Evolutionary conservation across 2,329 filamentous ascomycete genomes (phyloP).

Genomic region (Colletotrichum musae): DNA sequence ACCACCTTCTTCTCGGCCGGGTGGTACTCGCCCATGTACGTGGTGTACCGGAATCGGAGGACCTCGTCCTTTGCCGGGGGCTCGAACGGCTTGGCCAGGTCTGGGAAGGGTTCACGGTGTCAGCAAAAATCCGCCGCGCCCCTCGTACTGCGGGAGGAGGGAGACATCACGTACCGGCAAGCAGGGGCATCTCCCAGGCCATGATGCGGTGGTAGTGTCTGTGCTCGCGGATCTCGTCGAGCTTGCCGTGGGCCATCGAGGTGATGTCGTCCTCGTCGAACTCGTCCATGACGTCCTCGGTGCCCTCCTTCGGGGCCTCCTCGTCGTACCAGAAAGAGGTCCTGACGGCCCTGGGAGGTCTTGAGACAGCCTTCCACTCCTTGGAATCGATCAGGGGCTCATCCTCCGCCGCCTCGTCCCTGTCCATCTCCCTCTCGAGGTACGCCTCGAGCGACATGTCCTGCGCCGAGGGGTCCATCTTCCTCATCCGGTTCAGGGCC

Average conservation of each 20-base stretch:
- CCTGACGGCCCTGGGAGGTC: constrained; percentile 50
- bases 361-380: constrained; percentile 42
- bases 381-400: constrained; percentile 21
- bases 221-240: constrained; percentile 90
- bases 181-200: constrained; percentile 95
- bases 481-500: constrained; percentile 49
- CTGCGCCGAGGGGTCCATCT: constrained; percentile 47
- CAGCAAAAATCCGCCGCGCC: not conserved
- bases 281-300: constrained; percentile 68
- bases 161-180: constrained; percentile 77
- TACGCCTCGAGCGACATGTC: constrained; percentile 30
- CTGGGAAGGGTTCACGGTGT: constrained; percentile 60
- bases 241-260: constrained; percentile 84
- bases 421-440: constrained; percentile 26
- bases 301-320: constrained; percentile 62
- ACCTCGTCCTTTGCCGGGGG: constrained; percentile 77
- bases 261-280: constrained; percentile 89
- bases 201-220: constrained; percentile 89
- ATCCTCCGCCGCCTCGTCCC: constrained; percentile 32
- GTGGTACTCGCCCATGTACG: constrained; percentile 94
- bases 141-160: not conserved
- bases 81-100: constrained; percentile 85
- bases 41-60: constrained; percentile 96
- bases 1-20: constrained; percentile 95
- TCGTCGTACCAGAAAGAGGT: constrained; percentile 65